A percentile compares a stretch with the other conserved stretches of the same genome.
Conservation (phyloP, 306 rosid genomes). For the Rubus parviflorus region DNA sequence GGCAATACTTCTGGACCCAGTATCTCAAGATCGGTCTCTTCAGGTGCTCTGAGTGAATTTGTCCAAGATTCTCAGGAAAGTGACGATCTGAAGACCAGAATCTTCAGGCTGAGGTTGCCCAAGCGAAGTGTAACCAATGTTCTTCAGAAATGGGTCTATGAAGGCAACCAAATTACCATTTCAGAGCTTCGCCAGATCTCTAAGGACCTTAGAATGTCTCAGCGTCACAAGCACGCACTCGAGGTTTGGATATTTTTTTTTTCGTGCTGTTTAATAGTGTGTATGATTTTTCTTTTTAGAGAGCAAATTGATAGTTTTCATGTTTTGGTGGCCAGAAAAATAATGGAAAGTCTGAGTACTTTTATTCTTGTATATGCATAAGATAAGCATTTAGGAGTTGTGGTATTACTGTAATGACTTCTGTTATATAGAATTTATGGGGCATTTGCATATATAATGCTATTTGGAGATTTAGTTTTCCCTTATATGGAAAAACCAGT, state of each 20-base stretch:
- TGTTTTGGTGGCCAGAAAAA: conserved; percentile 19
- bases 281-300: not conserved
- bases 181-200: conserved; percentile 74
- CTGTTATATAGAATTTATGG: not conserved
- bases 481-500: not conserved
- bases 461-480: not conserved
- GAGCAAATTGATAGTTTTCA: not conserved
- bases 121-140: conserved; percentile 81
- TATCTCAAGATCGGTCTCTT: conserved; percentile 42
- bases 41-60: conserved; percentile 48
- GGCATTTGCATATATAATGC: not conserved
- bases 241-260: conserved; percentile 50
- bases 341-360: not conserved
- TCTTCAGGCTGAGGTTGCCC: conserved; percentile 71
- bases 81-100: conserved; percentile 69
- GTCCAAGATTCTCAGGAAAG: conserved; percentile 41
- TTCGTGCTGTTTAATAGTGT: not conserved
- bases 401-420: not conserved
- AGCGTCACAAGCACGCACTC: conserved; percentile 86
- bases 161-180: conserved; percentile 63
- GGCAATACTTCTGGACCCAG: conserved; percentile 14
- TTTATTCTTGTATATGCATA: not conserved
- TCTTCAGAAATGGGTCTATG: conserved; percentile 69
- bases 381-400: not conserved
- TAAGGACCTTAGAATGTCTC: conserved; percentile 74